Evolutionary conservation across 2,329 filamentous ascomycete species (phyloP), one percentile per base, ranked within the genome.

Genomic region (Talaromyces albobiverticillius): DNA sequence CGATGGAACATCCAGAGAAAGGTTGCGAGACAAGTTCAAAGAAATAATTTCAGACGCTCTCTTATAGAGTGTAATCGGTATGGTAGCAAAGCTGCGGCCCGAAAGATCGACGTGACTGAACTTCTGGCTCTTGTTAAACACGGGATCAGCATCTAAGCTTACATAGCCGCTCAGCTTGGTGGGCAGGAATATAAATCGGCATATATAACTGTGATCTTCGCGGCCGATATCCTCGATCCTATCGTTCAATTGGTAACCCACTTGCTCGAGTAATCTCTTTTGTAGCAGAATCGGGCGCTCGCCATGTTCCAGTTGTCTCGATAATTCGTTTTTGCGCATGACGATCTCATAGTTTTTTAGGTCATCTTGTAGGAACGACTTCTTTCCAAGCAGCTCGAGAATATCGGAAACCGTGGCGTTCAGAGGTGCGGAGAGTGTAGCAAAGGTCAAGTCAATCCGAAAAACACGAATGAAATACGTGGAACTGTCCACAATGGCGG

Each of bases 121-220:
- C 67, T 96, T 96, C 62, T 92, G 87, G 69, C 88, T 84, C 65
- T 90, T 91, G 66, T 83, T 85, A 59, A 95, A 84, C 23, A 87
- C 88, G 47, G 91, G 82, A 64, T 97, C 93, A 59, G 80, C 79
- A 60, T 92, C 87, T 22, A 89, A 78, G 57, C 81, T 84, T 41
- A 86, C 80, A 59, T 87, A 84, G 46, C 92, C 90, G 68, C 86
- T 92, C 69, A 96, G 88, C 64, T 93, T 89, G 18, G 89, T 87
- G 14, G 93, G 92, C 55, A 96, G 78, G 71, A 99, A 99, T 56
- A 94, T 90, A 74, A 99, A 97, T 5, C 94, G 89, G 67, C 92
- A 95, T 11, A 99, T 81, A 64, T 97, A 99, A 68, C 92, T 95
- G 71, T 97, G 96, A 76, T 99, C 94, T 71, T 99, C 94, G 54